Evolutionary conservation across 768 basidiomycete species (phyloP).

Genomic region (Suillus fuscotomentosus): DNA sequence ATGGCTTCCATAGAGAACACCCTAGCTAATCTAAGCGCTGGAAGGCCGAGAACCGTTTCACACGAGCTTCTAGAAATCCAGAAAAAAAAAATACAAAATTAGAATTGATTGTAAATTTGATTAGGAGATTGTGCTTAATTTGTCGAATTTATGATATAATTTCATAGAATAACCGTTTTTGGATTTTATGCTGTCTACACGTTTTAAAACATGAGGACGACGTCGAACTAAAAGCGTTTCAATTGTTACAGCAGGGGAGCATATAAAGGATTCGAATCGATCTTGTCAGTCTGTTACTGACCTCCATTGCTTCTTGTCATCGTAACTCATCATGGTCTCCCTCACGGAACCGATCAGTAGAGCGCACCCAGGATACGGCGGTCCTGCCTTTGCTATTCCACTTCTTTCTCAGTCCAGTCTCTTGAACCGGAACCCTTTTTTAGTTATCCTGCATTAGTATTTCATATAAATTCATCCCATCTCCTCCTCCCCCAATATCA

Average conservation of each 20-base stretch:
- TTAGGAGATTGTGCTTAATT: not conserved
- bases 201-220: slow-evolving; percentile 12
- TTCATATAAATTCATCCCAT: slow-evolving; percentile 27
- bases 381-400: slow-evolving; percentile 31
- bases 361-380: slow-evolving; percentile 34
- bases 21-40: slow-evolving; percentile 7
- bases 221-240: slow-evolving; percentile 10
- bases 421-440: slow-evolving; percentile 37
- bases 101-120: not conserved
- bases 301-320: slow-evolving; percentile 19
- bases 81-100: not conserved
- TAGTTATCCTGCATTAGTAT: slow-evolving; percentile 21
- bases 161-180: slow-evolving; percentile 2
- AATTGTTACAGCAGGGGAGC: slow-evolving; percentile 8
- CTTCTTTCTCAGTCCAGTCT: slow-evolving; percentile 37
- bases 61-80: slow-evolving; percentile 7
- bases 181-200: slow-evolving; percentile 3
- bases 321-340: slow-evolving; percentile 24
- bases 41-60: not conserved
- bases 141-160: not conserved
- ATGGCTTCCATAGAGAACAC: slow-evolving; percentile 3
- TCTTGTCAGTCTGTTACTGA: not conserved
- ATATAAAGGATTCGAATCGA: slow-evolving; percentile 9
- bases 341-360: slow-evolving; percentile 38
- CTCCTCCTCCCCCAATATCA: slow-evolving; percentile 18